A percentile compares a stretch with the other conserved stretches of the same genome.
Conservation (phyloP, 371 early-diverging fungal genomes). For the Lichtheimia ramosa region DNA sequence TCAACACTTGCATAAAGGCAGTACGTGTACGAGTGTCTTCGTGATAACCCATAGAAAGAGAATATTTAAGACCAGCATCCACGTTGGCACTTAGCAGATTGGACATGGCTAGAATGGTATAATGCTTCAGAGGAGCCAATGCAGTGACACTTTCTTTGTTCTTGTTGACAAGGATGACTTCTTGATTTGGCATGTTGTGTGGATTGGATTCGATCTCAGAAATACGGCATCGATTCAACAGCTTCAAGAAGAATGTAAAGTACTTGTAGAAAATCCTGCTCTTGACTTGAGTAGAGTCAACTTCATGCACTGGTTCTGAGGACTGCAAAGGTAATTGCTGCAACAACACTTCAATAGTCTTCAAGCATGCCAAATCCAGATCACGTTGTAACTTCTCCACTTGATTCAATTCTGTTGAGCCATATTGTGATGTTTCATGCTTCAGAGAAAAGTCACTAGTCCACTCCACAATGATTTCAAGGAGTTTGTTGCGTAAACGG, state of each 20-base stretch:
- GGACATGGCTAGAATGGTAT: slow-evolving; percentile 85
- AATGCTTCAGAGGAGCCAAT: slow-evolving; percentile 74
- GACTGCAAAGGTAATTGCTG: slow-evolving; percentile 84
- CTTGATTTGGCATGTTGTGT: slow-evolving; percentile 9
- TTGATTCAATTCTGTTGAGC: slow-evolving; percentile 42
- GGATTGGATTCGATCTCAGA: slow-evolving; percentile 35
- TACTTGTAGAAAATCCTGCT: slow-evolving; percentile 83
- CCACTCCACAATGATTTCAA: slow-evolving; percentile 87
- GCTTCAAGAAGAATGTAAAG: slow-evolving; percentile 86
- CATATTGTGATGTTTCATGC: slow-evolving; percentile 26
- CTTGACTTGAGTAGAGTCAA: slow-evolving; percentile 69
- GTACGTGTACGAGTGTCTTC: slow-evolving; percentile 87
- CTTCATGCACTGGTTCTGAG: slow-evolving; percentile 64
- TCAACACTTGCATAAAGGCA: slow-evolving; percentile 91
- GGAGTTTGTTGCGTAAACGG: slow-evolving; percentile 77
- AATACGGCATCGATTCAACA: slow-evolving; percentile 80
- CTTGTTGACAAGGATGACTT: slow-evolving; percentile 21
- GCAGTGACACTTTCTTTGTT: slow-evolving; percentile 63
- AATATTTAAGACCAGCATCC: slow-evolving; percentile 87
- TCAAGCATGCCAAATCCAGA: slow-evolving; percentile 81
- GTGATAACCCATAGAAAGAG: slow-evolving; percentile 90
- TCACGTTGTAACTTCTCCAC: slow-evolving; percentile 74
- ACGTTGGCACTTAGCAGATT: slow-evolving; percentile 89
- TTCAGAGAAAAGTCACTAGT: slow-evolving; percentile 75
- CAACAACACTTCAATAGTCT: slow-evolving; percentile 78